Evolutionary conservation across 2,329 filamentous ascomycete genomes (phyloP).

Genomic region (Cercospora sp.): DNA sequence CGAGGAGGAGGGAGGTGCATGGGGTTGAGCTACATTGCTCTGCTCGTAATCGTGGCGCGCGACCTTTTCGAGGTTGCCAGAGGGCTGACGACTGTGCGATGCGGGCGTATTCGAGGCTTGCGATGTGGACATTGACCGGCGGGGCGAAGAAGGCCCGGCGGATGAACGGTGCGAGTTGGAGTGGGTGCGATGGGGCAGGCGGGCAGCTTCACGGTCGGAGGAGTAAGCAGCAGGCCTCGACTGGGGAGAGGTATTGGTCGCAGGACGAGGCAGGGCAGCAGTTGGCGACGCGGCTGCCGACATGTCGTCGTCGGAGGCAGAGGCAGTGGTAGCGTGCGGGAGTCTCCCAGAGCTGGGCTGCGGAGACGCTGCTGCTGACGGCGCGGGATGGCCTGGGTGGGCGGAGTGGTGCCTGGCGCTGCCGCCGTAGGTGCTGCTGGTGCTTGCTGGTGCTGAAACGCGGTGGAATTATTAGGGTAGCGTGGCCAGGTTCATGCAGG

Average conservation of each 20-base stretch:
- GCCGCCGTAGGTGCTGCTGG: neutral
- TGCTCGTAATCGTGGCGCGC: conserved; percentile 73
- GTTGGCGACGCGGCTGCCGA: conserved; percentile 49
- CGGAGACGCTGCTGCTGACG: neutral
- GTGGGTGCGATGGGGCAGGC: conserved; percentile 43
- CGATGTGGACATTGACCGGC: conserved; percentile 41
- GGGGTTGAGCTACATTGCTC: conserved; percentile 59
- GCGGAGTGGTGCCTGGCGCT: neutral
- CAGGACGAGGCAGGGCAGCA: conserved; percentile 50
- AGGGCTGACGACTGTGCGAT: conserved; percentile 42
- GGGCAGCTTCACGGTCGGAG: conserved; percentile 46
- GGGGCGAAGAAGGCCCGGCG: conserved; percentile 35
- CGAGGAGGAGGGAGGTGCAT: conserved; percentile 41
- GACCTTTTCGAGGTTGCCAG: conserved; percentile 54
- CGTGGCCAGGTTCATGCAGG: neutral
- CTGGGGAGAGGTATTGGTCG: conserved; percentile 50
- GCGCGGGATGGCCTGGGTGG: neutral
- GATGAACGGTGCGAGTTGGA: conserved; percentile 35
- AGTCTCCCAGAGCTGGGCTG: neutral
- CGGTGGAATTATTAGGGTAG: neutral
- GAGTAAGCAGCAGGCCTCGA: conserved; percentile 31
- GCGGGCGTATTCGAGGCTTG: conserved; percentile 29
- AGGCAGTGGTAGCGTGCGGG: neutral
- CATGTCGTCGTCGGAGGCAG: conserved; percentile 25
- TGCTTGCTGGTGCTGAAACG: conserved; percentile 4